Conservation (phyloP, 148 eudicot species). For the Vaccinium myrtillus region DNA sequence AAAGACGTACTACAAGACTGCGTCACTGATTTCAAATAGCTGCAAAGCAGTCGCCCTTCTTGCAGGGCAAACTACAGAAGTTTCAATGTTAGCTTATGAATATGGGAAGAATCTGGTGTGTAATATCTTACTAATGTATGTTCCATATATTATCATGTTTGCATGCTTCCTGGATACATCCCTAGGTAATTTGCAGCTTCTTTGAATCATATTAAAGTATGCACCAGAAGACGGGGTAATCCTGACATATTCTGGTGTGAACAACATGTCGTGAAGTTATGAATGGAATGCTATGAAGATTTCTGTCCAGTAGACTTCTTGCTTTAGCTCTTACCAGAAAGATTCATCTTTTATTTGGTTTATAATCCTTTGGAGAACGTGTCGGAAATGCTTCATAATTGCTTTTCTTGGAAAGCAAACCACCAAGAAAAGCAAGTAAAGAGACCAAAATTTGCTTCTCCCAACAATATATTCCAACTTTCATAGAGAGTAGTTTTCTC, state of each 20-base stretch:
- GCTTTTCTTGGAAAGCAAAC: background rate
- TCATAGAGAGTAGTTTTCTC: background rate
- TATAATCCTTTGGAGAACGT: background rate
- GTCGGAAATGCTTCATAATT: background rate
- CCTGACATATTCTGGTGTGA: background rate
- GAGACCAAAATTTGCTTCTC: background rate
- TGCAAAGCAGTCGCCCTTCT: conserved; percentile 95
- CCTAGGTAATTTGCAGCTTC: background rate
- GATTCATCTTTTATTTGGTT: background rate
- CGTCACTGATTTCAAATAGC: conserved; percentile 89
- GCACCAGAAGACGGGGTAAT: background rate
- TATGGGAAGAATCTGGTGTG: conserved; percentile 93
- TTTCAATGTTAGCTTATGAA: conserved; percentile 74
- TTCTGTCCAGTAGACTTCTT: background rate
- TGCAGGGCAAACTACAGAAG: conserved; percentile 86
- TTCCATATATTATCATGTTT: background rate
- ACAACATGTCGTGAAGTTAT: background rate
- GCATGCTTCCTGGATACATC: background rate
- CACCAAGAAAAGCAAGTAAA: background rate
- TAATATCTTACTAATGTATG: conserved; percentile 9
- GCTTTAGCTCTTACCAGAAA: background rate
- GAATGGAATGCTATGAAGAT: background rate
- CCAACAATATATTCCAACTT: background rate
- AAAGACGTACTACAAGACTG: conserved; percentile 93
- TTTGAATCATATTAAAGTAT: background rate